Evolutionary conservation across 2,329 filamentous ascomycete genomes (phyloP), one percentile per base, ranked within the genome.

Genomic region (Fusarium sororula): DNA sequence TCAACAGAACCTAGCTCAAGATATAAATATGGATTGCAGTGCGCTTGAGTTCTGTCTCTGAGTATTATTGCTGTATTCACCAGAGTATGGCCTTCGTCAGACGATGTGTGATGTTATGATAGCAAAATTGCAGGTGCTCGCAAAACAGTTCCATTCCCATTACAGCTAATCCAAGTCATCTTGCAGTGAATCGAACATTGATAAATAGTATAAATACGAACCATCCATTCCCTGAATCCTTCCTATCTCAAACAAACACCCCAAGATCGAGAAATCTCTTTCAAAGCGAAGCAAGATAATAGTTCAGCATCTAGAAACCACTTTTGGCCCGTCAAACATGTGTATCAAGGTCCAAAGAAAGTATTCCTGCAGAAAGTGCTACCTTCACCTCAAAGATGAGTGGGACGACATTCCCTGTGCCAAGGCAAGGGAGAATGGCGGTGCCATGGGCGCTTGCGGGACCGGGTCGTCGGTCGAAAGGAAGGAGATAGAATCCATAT

Each of bases 291-390:
- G 2, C n/a, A 0, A 26, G 13, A 13, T 2, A 39, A 22, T 13
- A 28, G 3, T 13, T 6, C 4, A 28, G 18, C 35, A 13, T 9
- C 7, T 7, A 17, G 10, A 28, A 54, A 20, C 10, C n/a, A 38
- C 8, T 0, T 18, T 17, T 2, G 13, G 7, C 13, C 12, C 2
- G 9, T 6, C 1, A 6, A 7, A 6, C 1, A 66, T 66, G 63
- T 66, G 58, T 12, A 39, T 35, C 2, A 50, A 66, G n/a, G 26
- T 47, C 5, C 58, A 63, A 13, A 37, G 32, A 13, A 37, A 41
- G 11, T 22, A 47, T 14, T 39, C 41, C 12, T 66, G 63, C n/a
- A 30, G 58, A 1, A 63, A 66, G 8, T 66, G 58, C 35, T 63
- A 28, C 28, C 26, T 53, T 12, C 41, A 63, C 18, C 45, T 63